phyloP scores from a whole-genome alignment of 2,329 filamentous ascomycete genomes.

The Claviceps sorghi region DNA sequence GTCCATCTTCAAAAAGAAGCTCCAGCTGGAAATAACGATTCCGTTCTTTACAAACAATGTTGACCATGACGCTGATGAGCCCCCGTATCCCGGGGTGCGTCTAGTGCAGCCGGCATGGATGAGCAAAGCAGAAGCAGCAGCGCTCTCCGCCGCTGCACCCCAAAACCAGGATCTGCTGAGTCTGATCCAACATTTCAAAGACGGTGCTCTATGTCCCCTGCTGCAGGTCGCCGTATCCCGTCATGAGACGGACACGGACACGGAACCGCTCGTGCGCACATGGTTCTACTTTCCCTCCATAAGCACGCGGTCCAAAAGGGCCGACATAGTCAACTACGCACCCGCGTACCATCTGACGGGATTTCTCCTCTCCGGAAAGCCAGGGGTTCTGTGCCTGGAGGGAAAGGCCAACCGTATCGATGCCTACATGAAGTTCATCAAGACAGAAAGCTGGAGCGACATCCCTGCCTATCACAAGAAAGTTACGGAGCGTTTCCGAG shows the following conservation, averaged over 20 bases:
- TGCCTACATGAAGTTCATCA: constrained; percentile 48
- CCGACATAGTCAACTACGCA: constrained; percentile 40
- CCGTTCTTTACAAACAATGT: constrained; percentile 16
- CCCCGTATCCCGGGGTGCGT: constrained; percentile 26
- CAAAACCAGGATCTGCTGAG: constrained; percentile 27
- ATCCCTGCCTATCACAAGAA: constrained; percentile 49
- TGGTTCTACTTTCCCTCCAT: constrained; percentile 53
- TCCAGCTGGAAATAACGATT: constrained; percentile 22
- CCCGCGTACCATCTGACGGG: constrained; percentile 39
- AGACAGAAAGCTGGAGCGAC: constrained; percentile 48
- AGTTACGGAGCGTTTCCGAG: constrained; percentile 40
- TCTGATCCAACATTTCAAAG: constrained; percentile 29
- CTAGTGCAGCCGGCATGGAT: constrained; percentile 33
- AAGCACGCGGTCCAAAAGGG: constrained; percentile 41
- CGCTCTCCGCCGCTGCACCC: constrained; percentile 25
- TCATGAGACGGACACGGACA: background rate
- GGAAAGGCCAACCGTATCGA: constrained; percentile 33
- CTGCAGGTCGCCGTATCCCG: too few species aligned
- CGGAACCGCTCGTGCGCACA: constrained; percentile 27
- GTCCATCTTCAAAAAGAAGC: constrained; percentile 1
- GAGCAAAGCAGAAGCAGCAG: constrained; percentile 30
- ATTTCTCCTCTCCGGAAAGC: constrained; percentile 46
- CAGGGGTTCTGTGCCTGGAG: constrained; percentile 38
- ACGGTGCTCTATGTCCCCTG: constrained; percentile 14
- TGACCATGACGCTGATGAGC: constrained; percentile 1